Conservation (phyloP, 768 basidiomycete species). For the Pilatotrama ljubarskyi region DNA sequence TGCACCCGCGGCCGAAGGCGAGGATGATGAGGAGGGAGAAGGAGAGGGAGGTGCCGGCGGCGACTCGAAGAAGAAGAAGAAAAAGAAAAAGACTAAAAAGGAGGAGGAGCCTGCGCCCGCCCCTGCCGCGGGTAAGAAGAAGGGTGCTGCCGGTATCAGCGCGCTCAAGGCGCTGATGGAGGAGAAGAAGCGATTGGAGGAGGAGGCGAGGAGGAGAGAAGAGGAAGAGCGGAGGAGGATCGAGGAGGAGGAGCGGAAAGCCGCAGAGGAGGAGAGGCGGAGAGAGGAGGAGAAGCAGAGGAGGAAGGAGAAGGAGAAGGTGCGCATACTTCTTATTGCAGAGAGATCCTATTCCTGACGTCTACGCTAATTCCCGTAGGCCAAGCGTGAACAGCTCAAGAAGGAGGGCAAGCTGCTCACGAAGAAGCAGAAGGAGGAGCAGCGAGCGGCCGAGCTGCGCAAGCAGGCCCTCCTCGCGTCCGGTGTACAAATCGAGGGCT, state of each 20-base stretch:
- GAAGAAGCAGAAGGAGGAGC: conserved; percentile 97
- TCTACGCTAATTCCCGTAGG: conserved; percentile 45
- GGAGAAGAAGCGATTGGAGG: conserved; percentile 85
- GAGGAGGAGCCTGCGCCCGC: conserved; percentile 57
- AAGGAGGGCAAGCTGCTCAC: conserved; percentile 94
- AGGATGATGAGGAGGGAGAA: conserved; percentile 67
- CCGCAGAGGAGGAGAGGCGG: conserved; percentile 72
- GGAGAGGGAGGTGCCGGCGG: conserved; percentile 53
- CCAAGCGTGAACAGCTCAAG: conserved; percentile 85
- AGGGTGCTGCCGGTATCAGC: conserved; percentile 63
- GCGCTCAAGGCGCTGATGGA: conserved; percentile 91
- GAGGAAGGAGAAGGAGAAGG: conserved; percentile 89
- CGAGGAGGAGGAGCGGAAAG: conserved; percentile 84
- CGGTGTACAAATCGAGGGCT: conserved; percentile 87
- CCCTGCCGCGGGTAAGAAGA: conserved; percentile 62
- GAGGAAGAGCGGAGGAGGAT: conserved; percentile 81
- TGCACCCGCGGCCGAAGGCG: conserved; percentile 40
- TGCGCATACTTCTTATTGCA: conserved; percentile 29
- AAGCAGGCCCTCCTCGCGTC: conserved; percentile 88
- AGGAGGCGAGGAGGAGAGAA: conserved; percentile 67
- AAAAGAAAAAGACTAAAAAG: conserved; percentile 74
- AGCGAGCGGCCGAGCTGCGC: conserved; percentile 85
- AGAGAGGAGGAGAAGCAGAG: conserved; percentile 84
- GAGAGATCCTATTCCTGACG: neutral
- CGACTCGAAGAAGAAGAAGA: conserved; percentile 75